phyloP scores from a whole-genome alignment of 352 stramenopile species.

The Blastocystis sp. region DNA sequence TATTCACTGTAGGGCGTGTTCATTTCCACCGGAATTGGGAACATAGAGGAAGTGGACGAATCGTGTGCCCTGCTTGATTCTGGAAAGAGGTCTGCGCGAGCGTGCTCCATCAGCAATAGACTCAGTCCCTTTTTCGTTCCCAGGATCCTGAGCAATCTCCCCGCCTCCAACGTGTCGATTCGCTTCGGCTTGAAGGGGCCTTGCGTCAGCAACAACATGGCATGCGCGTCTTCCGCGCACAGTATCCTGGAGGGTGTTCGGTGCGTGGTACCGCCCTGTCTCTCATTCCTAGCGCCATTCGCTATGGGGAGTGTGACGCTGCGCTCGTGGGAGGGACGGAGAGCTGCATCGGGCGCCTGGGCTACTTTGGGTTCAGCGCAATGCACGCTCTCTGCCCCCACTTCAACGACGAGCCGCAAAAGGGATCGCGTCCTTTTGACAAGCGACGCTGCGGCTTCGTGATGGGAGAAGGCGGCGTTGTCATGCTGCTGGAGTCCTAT shows the following conservation, averaged over 20 bases:
- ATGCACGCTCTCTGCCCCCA: conserved; percentile 91
- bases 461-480: conserved; percentile 87
- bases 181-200: conserved; percentile 89
- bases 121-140: conserved; percentile 88
- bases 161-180: conserved; percentile 88
- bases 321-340: conserved; percentile 91
- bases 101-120: background rate
- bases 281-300: conserved; percentile 78
- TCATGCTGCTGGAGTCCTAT: conserved; percentile 86
- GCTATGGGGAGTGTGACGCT: conserved; percentile 77
- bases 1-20: conserved; percentile 80
- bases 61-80: background rate
- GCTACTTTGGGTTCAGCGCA: conserved; percentile 90
- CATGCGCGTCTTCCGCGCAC: conserved; percentile 93
- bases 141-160: conserved; percentile 89
- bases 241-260: conserved; percentile 92
- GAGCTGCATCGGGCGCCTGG: conserved; percentile 89
- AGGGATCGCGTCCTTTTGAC: conserved; percentile 93
- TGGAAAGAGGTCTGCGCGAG: conserved; percentile 4
- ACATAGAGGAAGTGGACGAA: conserved; percentile 82
- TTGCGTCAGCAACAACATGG: conserved; percentile 93
- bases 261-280: background rate
- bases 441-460: conserved; percentile 92
- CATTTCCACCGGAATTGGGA: conserved; percentile 84
- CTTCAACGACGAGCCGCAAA: conserved; percentile 89